Evolutionary conservation across 208 protist genomes (phyloP), one percentile per base, ranked within the genome.

Genomic region (Trypanosoma caninum): DNA sequence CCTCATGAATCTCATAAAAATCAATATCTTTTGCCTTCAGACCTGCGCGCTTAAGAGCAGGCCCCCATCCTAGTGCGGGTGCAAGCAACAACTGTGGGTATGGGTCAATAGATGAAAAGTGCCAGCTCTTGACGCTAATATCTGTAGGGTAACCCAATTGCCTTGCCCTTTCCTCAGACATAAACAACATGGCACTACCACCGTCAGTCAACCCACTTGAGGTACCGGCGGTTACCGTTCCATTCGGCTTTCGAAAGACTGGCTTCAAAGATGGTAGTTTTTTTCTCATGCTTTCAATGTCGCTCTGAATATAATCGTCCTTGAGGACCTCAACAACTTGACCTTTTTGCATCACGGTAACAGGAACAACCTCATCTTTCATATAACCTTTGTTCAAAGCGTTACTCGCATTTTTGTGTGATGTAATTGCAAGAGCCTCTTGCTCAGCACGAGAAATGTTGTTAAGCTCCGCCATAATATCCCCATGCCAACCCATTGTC

Each of bases 401-500:
- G 1, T 61, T 58, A 14, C 50, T 38, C 13, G 90, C 87, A 37
- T 92, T 92, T 42, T 61, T 61, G 61, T 96, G 90, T 8, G 80
- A 90, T 6, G 37, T 33, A 22, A 82, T 30, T 0, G 87, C 81
- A 34, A 94, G 82, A 33, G 41, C 66, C 42, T 96, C 90, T 67
- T 96, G 90, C 28, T 73, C 77, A 16, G 54, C 69, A 27, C 90
- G 69, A 20, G 73, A 56, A 25, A 96, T 82, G 11, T 72, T 62
- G 64, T 90, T 89, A 25, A 91, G 59, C 59, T 96, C 90, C 0
- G 50, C 87, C 40, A 94, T 96, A 22, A 91, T 51, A 40, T 96
- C 87, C 1, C 78, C 78, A 65, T 94, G 87, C 71, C 76, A 96
- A 22, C 90, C 90, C 90, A 96, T 96, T 23, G 87, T 91, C 59